A percentile compares a stretch with the other conserved stretches of the same genome.
phyloP scores from a whole-genome alignment of 2,329 filamentous ascomycete genomes.

The Atkinsonella texensis region DNA sequence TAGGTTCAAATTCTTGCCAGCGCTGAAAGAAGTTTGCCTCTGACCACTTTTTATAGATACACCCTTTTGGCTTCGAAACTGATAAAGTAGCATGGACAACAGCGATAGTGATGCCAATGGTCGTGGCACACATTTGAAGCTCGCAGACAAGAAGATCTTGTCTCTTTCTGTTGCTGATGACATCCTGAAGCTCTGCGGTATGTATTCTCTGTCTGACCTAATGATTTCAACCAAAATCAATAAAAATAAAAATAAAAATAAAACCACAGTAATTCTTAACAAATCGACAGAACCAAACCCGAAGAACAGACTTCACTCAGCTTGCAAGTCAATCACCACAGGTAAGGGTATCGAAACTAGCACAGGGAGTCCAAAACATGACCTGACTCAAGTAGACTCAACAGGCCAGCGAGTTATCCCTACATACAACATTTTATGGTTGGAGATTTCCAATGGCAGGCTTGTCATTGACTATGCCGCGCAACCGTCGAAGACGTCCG shows the following conservation, averaged over 20 bases:
- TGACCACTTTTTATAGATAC: not conserved
- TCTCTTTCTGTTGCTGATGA: slow-evolving; percentile 16
- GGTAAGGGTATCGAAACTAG: not conserved
- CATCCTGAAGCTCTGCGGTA: slow-evolving; percentile 23
- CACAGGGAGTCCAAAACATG: no score
- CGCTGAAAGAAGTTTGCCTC: not conserved
- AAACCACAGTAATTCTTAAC: not conserved
- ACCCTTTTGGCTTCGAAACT: not conserved
- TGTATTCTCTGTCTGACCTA: slow-evolving; percentile 2
- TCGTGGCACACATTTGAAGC: slow-evolving; percentile 16
- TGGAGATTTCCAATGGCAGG: slow-evolving; percentile 46
- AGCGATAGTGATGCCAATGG: not conserved
- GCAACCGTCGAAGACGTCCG: slow-evolving; percentile 42
- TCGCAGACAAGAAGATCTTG: slow-evolving; percentile 21
- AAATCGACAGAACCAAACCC: slow-evolving; percentile 2
- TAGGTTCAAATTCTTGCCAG: no score
- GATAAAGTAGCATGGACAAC: slow-evolving; percentile 9
- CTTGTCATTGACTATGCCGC: slow-evolving; percentile 65
- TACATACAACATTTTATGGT: slow-evolving; percentile 78
- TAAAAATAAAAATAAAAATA: no score
- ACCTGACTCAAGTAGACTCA: slow-evolving; percentile 10
- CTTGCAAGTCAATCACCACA: slow-evolving; percentile 6
- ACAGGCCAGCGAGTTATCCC: slow-evolving; percentile 39
- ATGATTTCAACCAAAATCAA: no score
- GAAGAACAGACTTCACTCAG: slow-evolving; percentile 5